Evolutionary conservation across 2,329 filamentous ascomycete species (phyloP).

Genomic region (Colletotrichum sp.): DNA sequence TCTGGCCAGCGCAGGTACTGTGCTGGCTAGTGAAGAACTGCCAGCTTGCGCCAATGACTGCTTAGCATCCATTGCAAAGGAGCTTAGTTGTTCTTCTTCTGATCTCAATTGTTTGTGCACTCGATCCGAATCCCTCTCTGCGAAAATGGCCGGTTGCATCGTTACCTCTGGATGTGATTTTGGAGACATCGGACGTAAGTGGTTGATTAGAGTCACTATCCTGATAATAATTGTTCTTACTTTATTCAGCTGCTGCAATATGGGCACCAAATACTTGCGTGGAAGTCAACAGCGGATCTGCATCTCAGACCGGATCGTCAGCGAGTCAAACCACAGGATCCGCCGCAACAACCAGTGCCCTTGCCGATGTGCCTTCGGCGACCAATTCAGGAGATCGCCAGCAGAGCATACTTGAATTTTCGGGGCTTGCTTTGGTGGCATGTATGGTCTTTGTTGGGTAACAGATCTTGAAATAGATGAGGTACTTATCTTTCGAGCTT

Average conservation of each 20-base stretch:
- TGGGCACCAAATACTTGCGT: neutral
- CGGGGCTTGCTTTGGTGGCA: neutral
- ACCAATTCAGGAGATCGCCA: neutral
- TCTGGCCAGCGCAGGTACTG: neutral
- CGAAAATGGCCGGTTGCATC: neutral
- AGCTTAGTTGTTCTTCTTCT: neutral
- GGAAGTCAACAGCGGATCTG: neutral
- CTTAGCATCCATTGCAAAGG: neutral
- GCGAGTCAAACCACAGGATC: neutral
- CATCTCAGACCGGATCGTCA: neutral
- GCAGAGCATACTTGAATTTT: neutral
- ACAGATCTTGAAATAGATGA: neutral
- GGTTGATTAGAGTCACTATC: neutral
- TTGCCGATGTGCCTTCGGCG: neutral
- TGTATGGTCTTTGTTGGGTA: neutral
- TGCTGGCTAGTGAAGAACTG: neutral
- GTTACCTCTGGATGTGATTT: neutral
- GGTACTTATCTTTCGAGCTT: neutral
- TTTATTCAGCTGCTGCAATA: neutral
- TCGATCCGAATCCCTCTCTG: neutral
- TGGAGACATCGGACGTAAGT: neutral
- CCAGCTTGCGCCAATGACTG: neutral
- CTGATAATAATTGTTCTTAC: accelerated
- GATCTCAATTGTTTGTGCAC: neutral
- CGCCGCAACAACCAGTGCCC: neutral